phyloP scores from a whole-genome alignment of 73 alveolate species.

The Stentor roeselii region DNA sequence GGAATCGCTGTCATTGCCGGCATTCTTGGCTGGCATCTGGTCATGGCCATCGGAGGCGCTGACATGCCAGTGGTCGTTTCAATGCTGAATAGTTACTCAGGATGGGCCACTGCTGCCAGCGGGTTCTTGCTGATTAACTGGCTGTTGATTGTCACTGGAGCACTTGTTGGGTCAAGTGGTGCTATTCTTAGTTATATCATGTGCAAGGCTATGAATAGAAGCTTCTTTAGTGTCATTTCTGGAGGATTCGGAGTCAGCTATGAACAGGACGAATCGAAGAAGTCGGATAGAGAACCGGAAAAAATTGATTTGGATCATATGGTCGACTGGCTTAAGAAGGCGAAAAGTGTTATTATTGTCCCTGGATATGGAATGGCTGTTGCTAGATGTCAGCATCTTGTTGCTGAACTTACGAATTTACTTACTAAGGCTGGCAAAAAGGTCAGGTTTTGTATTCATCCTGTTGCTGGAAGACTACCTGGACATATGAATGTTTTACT shows the following conservation, averaged over 20 bases:
- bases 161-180: slow-evolving; percentile 75
- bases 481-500: slow-evolving; percentile 80
- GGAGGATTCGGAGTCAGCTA: slow-evolving; percentile 62
- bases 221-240: slow-evolving; percentile 43
- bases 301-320: slow-evolving; percentile 40
- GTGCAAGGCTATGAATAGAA: slow-evolving; percentile 86
- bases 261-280: slow-evolving; percentile 26
- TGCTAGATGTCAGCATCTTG: slow-evolving; percentile 61
- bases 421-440: slow-evolving; percentile 38
- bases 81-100: slow-evolving; percentile 71
- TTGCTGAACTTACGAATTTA: slow-evolving; percentile 43
- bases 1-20: not conserved
- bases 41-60: slow-evolving; percentile 83
- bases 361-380: slow-evolving; percentile 88
- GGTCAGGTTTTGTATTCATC: slow-evolving; percentile 80
- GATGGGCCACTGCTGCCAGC: slow-evolving; percentile 72
- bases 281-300: slow-evolving; percentile 32
- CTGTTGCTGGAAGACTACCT: slow-evolving; percentile 81
- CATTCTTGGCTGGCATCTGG: slow-evolving; percentile 31
- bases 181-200: slow-evolving; percentile 74
- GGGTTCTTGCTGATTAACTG: slow-evolving; percentile 71
- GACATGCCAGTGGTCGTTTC: slow-evolving; percentile 91
- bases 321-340: slow-evolving; percentile 35
- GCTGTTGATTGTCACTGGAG: slow-evolving; percentile 69
- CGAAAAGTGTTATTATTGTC: slow-evolving; percentile 43